These are phyloP conservation scores for Thraustochytrium striatum DNA, from an alignment of 352 stramenopile genomes.

Conservation along the genomic window DNA sequence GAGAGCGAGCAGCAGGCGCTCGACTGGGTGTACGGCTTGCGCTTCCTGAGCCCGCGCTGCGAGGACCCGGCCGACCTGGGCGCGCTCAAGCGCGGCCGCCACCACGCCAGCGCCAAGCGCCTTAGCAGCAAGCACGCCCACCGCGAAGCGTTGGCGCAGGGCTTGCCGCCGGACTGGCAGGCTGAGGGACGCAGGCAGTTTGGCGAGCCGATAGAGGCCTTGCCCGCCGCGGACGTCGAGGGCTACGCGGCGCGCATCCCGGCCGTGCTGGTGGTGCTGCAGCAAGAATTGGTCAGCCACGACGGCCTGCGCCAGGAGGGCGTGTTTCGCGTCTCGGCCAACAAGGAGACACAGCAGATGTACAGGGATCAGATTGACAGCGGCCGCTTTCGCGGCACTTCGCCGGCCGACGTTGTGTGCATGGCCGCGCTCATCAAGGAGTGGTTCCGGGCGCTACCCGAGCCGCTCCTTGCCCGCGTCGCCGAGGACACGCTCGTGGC, in stretches of 20 bases:
- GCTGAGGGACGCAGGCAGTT: too few relatives aligned
- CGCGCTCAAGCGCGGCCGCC: too few relatives aligned
- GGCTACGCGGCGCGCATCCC: constrained; percentile 70
- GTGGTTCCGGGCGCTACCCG: constrained; percentile 72
- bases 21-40: too few relatives aligned
- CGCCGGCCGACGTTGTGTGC: constrained; percentile 63
- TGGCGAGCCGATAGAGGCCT: constrained; percentile 62
- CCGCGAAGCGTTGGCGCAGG: too few relatives aligned
- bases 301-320: constrained; percentile 61
- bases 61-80: too few relatives aligned
- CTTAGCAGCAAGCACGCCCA: too few relatives aligned
- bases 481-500: constrained; percentile 55
- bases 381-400: constrained; percentile 59
- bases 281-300: constrained; percentile 62
- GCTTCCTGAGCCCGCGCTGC: too few relatives aligned
- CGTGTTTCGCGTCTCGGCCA: constrained; percentile 69
- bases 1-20: neutral
- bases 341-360: constrained; percentile 61
- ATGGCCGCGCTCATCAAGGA: constrained; percentile 77
- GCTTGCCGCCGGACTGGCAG: too few relatives aligned
- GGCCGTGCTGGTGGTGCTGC: constrained; percentile 72
- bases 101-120: too few relatives aligned
- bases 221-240: constrained; percentile 63
- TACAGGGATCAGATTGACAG: constrained; percentile 69
- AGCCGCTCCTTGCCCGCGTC: constrained; percentile 67